Evolutionary conservation across 2,329 filamentous ascomycete genomes (phyloP).

Genomic region (Hypoxylon sp.): DNA sequence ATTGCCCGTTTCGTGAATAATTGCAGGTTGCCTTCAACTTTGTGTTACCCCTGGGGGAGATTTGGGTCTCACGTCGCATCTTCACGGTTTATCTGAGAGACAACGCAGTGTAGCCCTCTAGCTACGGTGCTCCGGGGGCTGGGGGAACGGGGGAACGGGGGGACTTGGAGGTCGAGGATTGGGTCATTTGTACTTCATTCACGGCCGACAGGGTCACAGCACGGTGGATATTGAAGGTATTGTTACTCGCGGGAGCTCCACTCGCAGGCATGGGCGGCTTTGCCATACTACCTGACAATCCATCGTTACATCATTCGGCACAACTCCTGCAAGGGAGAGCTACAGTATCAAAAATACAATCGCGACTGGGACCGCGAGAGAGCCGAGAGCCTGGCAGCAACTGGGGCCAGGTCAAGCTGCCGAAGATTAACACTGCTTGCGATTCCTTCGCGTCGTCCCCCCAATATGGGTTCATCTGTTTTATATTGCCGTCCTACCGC

Average conservation of each 20-base stretch:
- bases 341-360: slow-evolving; percentile 28
- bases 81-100: slow-evolving; percentile 31
- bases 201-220: slow-evolving; percentile 1
- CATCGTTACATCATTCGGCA: slow-evolving; percentile 43
- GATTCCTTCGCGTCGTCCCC: slow-evolving; percentile 32
- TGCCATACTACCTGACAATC: slow-evolving; percentile 35
- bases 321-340: slow-evolving; percentile 36
- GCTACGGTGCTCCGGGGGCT: slow-evolving; percentile 8
- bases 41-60: slow-evolving; percentile 36
- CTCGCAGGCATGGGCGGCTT: slow-evolving; percentile 25
- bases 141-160: not conserved
- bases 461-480: slow-evolving; percentile 40
- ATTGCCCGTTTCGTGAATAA: slow-evolving; percentile 37
- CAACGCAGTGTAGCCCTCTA: slow-evolving; percentile 32
- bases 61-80: slow-evolving; percentile 37
- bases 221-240: slow-evolving; percentile 21
- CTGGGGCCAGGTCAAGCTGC: slow-evolving; percentile 30
- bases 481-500: slow-evolving; percentile 38
- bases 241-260: slow-evolving; percentile 35
- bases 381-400: slow-evolving; percentile 1
- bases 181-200: not conserved
- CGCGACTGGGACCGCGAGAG: slow-evolving; percentile 22
- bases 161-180: not conserved
- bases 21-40: slow-evolving; percentile 39
- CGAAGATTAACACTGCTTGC: slow-evolving; percentile 18